Evolutionary conservation across 306 rosid species (phyloP).

Genomic region (Fragaria nilgerrensis): DNA sequence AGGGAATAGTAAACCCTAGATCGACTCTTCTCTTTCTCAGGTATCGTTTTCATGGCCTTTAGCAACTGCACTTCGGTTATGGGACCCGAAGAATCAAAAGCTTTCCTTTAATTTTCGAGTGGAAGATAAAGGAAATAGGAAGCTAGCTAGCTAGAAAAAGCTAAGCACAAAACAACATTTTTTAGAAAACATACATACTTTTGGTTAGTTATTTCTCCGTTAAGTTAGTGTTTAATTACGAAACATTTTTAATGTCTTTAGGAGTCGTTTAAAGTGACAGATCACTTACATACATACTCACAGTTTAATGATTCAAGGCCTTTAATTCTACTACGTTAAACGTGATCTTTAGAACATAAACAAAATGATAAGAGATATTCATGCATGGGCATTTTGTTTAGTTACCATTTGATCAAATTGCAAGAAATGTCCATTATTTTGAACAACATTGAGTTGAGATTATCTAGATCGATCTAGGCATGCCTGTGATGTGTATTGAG

Average conservation of each 20-base stretch:
- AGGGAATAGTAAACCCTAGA: slow-evolving; percentile 4
- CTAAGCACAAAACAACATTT: not conserved
- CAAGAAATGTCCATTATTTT: not conserved
- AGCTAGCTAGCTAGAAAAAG: slow-evolving; percentile 1
- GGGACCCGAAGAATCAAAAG: slow-evolving; percentile 39
- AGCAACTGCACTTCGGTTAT: slow-evolving; percentile 16
- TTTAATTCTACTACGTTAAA: no score
- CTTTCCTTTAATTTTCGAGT: slow-evolving; percentile 19
- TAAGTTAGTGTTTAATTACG: no score
- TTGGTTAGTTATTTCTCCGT: no score
- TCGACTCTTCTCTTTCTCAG: not conserved
- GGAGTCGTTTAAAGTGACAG: no score
- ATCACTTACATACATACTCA: no score
- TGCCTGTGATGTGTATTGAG: slow-evolving; percentile 9
- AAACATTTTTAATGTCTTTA: no score
- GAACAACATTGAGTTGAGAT: slow-evolving; percentile 10
- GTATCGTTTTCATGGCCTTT: slow-evolving; percentile 16
- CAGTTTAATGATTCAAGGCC: no score
- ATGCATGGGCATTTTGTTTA: not conserved
- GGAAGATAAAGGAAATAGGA: slow-evolving; percentile 27
- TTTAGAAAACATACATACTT: no score
- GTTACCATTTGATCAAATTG: not conserved
- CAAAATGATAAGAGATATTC: not conserved
- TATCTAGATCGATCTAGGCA: not conserved
- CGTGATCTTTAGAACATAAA: no score